These are phyloP conservation scores for Penicillium malachiteum DNA, from an alignment of 495 filamentous ascomycete genomes.

Conservation along the genomic window DNA sequence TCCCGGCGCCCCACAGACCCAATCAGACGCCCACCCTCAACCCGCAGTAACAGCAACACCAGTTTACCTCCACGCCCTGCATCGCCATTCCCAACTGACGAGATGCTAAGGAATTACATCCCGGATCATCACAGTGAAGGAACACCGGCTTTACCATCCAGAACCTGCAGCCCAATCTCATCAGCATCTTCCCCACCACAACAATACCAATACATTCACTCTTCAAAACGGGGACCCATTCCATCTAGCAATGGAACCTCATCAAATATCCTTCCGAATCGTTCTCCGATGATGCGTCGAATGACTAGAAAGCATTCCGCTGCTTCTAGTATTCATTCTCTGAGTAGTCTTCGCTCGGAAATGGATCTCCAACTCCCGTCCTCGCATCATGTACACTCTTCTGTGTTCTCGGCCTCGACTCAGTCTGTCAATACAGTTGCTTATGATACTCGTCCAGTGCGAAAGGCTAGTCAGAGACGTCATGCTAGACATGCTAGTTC, in stretches of 20 bases:
- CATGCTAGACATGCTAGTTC: constrained; percentile 23
- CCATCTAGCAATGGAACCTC: constrained; percentile 21
- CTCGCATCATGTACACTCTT: neutral
- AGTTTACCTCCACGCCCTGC: constrained; percentile 20
- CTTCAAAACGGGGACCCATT: constrained; percentile 24
- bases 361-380: constrained; percentile 53
- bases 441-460: constrained; percentile 10
- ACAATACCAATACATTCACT: constrained; percentile 14
- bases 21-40: constrained; percentile 25
- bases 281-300: constrained; percentile 29
- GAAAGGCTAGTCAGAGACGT: constrained; percentile 21
- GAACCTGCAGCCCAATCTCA: constrained; percentile 25
- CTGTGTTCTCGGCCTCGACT: neutral
- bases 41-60: constrained; percentile 31
- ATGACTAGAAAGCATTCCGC: constrained; percentile 47
- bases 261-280: constrained; percentile 23
- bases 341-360: constrained; percentile 57
- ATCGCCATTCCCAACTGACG: constrained; percentile 20
- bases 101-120: constrained; percentile 6
- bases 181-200: constrained; percentile 18
- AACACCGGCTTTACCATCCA: constrained; percentile 14
- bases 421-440: constrained; percentile 4
- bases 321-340: constrained; percentile 70
- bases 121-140: constrained; percentile 23
- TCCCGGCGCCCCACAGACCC: constrained; percentile 20